A percentile compares a stretch with the other conserved stretches of the same genome.
Evolutionary conservation across 768 basidiomycete genomes (phyloP).

Genomic region (Pleurotus eryngii): DNA sequence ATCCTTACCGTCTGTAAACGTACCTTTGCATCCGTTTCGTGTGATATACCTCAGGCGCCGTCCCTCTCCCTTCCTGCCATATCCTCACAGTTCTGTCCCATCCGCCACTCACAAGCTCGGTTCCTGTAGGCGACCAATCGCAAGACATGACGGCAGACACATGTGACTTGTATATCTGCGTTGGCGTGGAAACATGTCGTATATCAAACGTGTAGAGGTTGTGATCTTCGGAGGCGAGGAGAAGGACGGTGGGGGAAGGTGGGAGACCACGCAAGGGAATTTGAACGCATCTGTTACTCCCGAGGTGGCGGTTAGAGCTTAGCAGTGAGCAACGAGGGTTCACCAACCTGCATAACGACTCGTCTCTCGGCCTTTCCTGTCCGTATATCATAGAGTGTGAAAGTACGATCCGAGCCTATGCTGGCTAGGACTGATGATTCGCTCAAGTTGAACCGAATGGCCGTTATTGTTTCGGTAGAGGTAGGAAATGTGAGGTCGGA

Average conservation of each 20-base stretch:
- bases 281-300: conserved; percentile 69
- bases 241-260: conserved; percentile 89
- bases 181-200: conserved; percentile 74
- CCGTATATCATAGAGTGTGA: conserved; percentile 93
- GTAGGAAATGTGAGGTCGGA: conserved; percentile 86
- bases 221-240: conserved; percentile 98
- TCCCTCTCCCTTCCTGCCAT: conserved; percentile 86
- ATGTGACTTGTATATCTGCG: conserved; percentile 95
- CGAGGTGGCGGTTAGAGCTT: neutral
- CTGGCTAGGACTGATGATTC: conserved; percentile 95
- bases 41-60: conserved; percentile 87
- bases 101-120: conserved; percentile 93
- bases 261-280: conserved; percentile 92
- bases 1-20: conserved; percentile 6
- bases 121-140: conserved; percentile 96
- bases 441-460: conserved; percentile 89
- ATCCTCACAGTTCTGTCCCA: conserved; percentile 95
- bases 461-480: conserved; percentile 83
- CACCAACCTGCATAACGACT: conserved; percentile 79
- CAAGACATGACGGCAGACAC: conserved; percentile 96
- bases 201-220: conserved; percentile 98
- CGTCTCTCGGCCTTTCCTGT: conserved; percentile 94
- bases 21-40: conserved; percentile 99
- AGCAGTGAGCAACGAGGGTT: neutral
- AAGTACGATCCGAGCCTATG: conserved; percentile 91